Percentiles rank a stretch among this genome's conserved stretches.
Evolutionary conservation across 2,329 filamentous ascomycete species (phyloP).

Genomic region (Pyrenophora tritici-repentis): DNA sequence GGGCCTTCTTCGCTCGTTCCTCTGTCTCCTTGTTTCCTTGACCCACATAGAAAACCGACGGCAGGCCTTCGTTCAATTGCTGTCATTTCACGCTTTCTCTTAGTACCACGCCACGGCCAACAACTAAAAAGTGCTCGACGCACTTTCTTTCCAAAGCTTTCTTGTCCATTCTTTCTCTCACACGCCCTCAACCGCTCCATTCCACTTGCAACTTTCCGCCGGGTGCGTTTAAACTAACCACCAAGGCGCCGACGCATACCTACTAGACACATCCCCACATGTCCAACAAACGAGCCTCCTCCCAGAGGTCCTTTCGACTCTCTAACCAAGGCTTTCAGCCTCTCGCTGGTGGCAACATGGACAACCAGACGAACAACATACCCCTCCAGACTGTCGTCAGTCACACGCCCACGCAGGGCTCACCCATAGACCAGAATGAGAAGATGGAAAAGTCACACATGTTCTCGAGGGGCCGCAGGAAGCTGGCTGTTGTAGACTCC

Average conservation of each 20-base stretch:
- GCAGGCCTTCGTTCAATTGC: slow-evolving; percentile 42
- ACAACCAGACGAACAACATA: slow-evolving; percentile 61
- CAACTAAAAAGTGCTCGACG: slow-evolving; percentile 38
- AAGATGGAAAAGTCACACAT: slow-evolving; percentile 48
- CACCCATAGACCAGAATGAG: slow-evolving; percentile 32
- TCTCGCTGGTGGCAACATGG: slow-evolving; percentile 47
- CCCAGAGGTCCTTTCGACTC: slow-evolving; percentile 41
- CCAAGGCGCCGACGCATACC: slow-evolving; percentile 18
- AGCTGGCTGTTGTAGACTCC: slow-evolving; percentile 39
- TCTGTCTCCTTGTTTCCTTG: slow-evolving; percentile 23
- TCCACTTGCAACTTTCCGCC: slow-evolving; percentile 15
- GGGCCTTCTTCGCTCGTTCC: slow-evolving; percentile 30
- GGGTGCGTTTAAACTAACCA: slow-evolving; percentile 14
- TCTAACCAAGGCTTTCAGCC: slow-evolving; percentile 46
- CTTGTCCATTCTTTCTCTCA: slow-evolving; percentile 17
- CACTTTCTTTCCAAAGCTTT: slow-evolving; percentile 32
- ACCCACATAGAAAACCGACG: slow-evolving; percentile 23
- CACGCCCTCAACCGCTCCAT: not conserved
- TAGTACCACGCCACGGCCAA: slow-evolving; percentile 20
- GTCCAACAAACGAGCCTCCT: slow-evolving; percentile 32
- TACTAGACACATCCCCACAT: slow-evolving; percentile 18
- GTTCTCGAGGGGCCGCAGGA: slow-evolving; percentile 43
- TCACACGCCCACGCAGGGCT: slow-evolving; percentile 48
- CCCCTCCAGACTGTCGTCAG: slow-evolving; percentile 62
- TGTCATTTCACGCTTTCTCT: slow-evolving; percentile 23